Evolutionary conservation across 371 early-diverging fungal species (phyloP), one percentile per base, ranked within the genome.

Genomic region (Rhizopus stolonifer): DNA sequence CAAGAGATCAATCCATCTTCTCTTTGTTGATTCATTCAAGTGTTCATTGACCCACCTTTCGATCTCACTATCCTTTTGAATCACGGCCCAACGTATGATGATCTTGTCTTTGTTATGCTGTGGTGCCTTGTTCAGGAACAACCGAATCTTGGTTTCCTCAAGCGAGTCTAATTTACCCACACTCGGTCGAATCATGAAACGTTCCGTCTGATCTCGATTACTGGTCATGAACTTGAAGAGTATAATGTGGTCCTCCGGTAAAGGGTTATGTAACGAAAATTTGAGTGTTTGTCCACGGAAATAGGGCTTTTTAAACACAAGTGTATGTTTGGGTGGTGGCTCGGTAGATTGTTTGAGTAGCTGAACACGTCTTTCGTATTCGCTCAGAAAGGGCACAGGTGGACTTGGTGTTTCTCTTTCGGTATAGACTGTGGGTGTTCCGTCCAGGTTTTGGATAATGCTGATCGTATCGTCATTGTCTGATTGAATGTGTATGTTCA

Each of bases 1-100:
- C 33, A 76, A 22, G 69, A 76, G 70, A 49, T 76, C 73, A 43
- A 76, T 49, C 77, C 77, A 76, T 39, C 61, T 65, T 29, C 71
- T 61, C 44, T 72, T 60, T 21, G 67, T 67, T 0, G 53, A 58
- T 21, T 72, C 71, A 1, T 52, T 47, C 13, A 72, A 49, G 0
- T 57, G 33, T 29, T 29, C 10, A 15, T 67, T 59, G 0, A 67
- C 61, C 71, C 73, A 72, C 9, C 44, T 43, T 15, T 66, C 73
- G 7, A 72, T 70, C 19, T 65, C 38, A 5, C 69, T 72, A 40
- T 65, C 44, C 15, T 57, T 59, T 40, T 76, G 73, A 21, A 76
- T 60, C 9, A 65, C 67, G 8, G 77, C 77, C 71, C 73, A 76
- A 3, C 69, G 66, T 5, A 76, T 64, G 9, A 76, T 49, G 18